phyloP scores from a whole-genome alignment of 306 rosid species.

The Hippophae gyantsensis region DNA sequence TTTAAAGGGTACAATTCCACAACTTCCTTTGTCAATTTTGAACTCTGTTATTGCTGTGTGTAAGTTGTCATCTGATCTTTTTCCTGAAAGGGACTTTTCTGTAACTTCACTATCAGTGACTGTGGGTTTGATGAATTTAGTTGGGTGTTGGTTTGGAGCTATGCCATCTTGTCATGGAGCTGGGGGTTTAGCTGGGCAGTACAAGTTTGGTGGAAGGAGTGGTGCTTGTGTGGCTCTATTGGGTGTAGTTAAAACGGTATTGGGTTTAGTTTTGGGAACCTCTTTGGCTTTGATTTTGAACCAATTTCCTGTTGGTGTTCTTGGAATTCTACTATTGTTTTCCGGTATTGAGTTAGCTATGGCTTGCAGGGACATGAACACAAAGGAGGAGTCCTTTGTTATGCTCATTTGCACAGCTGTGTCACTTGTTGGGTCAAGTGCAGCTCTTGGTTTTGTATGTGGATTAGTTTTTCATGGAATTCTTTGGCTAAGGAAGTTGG shows the following conservation, averaged over 20 bases:
- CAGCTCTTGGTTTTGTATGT: constrained; percentile 22
- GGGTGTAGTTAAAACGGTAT: constrained; percentile 44
- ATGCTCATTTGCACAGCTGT: constrained; percentile 23
- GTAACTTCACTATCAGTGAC: constrained; percentile 64
- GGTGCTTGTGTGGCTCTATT: constrained; percentile 76
- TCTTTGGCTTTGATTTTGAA: constrained; percentile 42
- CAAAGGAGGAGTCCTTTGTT: constrained; percentile 24
- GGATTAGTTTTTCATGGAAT: constrained; percentile 10
- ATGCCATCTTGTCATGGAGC: constrained; percentile 81
- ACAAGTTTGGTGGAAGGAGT: constrained; percentile 76
- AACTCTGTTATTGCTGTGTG: constrained; percentile 68
- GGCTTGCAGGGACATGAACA: constrained; percentile 63
- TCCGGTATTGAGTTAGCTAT: constrained; percentile 74
- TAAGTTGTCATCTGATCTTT: constrained; percentile 52
- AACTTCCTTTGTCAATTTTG: constrained; percentile 57
- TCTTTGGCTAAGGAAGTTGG: neutral
- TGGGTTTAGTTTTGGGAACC: constrained; percentile 56
- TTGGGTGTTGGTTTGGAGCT: constrained; percentile 79
- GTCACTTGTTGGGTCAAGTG: constrained; percentile 27
- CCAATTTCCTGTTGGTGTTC: constrained; percentile 53
- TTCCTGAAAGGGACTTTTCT: constrained; percentile 49
- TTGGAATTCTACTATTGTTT: constrained; percentile 56
- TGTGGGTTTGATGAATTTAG: constrained; percentile 66
- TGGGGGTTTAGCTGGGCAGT: constrained; percentile 79
- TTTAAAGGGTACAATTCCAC: constrained; percentile 66